Conservation (phyloP, 768 basidiomycete species). For the Dentipellis fragilis region DNA sequence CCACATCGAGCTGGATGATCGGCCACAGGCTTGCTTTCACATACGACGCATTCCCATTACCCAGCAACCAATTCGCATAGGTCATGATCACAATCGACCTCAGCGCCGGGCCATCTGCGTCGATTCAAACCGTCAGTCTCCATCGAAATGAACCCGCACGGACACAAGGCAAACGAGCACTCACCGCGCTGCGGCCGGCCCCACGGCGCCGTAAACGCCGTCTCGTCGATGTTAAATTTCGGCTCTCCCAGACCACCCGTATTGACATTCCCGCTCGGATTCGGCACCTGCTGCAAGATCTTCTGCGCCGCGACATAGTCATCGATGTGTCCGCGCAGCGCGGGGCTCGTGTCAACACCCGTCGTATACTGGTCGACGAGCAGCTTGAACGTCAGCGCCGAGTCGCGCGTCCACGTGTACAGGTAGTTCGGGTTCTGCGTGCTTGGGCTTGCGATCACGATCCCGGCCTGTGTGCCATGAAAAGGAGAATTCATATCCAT, state of each 20-base stretch:
- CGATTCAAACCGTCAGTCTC: not conserved
- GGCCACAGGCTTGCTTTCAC: slow-evolving; percentile 55
- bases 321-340: slow-evolving; percentile 43
- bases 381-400: slow-evolving; percentile 59
- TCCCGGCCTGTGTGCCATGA: slow-evolving; percentile 17
- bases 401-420: slow-evolving; percentile 68
- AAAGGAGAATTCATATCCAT: not conserved
- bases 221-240: slow-evolving; percentile 60
- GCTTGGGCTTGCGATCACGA: slow-evolving; percentile 32
- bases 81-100: slow-evolving; percentile 58
- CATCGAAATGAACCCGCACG: not conserved
- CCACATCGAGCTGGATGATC: slow-evolving; percentile 58
- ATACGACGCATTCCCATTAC: slow-evolving; percentile 38
- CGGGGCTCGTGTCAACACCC: slow-evolving; percentile 33
- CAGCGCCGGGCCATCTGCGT: slow-evolving; percentile 62
- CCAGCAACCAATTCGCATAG: slow-evolving; percentile 57
- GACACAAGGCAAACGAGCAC: slow-evolving; percentile 4
- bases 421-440: slow-evolving; percentile 43
- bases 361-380: slow-evolving; percentile 41
- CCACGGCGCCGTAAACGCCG: slow-evolving; percentile 34
- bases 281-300: slow-evolving; percentile 51
- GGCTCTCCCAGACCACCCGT: slow-evolving; percentile 71
- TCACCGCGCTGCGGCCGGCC: slow-evolving; percentile 52
- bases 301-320: slow-evolving; percentile 46
- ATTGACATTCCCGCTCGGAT: slow-evolving; percentile 55